Conservation (phyloP, 2,329 filamentous ascomycete species). For the Lachnellula subtilissima region DNA sequence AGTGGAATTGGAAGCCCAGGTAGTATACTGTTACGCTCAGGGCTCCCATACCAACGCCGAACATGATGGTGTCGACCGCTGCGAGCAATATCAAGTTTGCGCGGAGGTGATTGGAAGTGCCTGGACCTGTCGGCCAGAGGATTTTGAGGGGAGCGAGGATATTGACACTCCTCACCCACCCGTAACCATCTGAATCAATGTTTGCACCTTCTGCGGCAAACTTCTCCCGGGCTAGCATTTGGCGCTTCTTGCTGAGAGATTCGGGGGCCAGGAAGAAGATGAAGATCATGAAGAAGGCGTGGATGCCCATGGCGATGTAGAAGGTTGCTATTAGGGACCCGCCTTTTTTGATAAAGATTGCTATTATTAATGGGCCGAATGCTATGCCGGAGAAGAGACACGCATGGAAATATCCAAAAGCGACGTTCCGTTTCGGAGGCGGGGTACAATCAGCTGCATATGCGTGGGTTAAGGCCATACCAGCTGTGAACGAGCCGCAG, state of each 20-base stretch:
- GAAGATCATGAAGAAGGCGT: slow-evolving; percentile 68
- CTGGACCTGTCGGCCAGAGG: slow-evolving; percentile 66
- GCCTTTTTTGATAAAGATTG: slow-evolving; percentile 71
- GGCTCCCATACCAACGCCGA: slow-evolving; percentile 76
- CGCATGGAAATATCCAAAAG: slow-evolving; percentile 86
- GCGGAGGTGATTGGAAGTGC: slow-evolving; percentile 56
- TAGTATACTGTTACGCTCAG: slow-evolving; percentile 83
- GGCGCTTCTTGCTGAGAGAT: slow-evolving; percentile 71
- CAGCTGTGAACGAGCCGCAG: slow-evolving; percentile 82
- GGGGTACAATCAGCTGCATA: slow-evolving; percentile 88
- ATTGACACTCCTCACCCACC: slow-evolving; percentile 48
- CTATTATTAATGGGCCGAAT: slow-evolving; percentile 75
- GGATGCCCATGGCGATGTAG: slow-evolving; percentile 70
- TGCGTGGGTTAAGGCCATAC: slow-evolving; percentile 70
- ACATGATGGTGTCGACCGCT: slow-evolving; percentile 73
- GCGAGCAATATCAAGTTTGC: slow-evolving; percentile 80
- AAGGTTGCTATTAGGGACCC: slow-evolving; percentile 77
- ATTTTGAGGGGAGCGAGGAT: slow-evolving; percentile 73
- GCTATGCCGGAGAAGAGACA: slow-evolving; percentile 87
- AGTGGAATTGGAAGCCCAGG: slow-evolving; percentile 71
- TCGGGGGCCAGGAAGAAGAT: slow-evolving; percentile 73
- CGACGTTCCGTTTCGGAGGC: slow-evolving; percentile 71
- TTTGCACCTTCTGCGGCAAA: slow-evolving; percentile 44
- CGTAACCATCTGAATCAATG: slow-evolving; percentile 8
- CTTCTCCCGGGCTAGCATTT: slow-evolving; percentile 65